Base-by-base conservation (phyloP, 192 early-diverging fungal species). In the Backusella mclennaniae region DNA sequence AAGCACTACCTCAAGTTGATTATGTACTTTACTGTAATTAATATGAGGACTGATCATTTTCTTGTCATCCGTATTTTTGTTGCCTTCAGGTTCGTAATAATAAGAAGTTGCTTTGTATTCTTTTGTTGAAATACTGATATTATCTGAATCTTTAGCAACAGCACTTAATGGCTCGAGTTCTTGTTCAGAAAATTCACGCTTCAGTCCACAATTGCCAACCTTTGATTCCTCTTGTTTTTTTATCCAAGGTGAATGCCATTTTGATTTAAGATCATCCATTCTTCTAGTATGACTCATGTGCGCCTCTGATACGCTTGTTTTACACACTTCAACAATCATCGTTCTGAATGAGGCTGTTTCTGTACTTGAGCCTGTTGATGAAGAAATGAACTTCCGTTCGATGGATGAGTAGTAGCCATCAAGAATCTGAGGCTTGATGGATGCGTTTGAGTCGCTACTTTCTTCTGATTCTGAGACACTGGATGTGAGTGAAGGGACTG, bases 11-110 rank as follows among this genome's bases (percentile, higher is more conserved):
- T 53, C 21, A 21, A 53, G 12, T 26, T 39, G 52, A 53, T 33
- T 33, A 33, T 33, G 33, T 63, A 63, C 56, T 29, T 29, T 84
- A 91, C 90, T 84, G 66, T 86, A 75, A 71, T 88, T 88, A 59
- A 90, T 75, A 80, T 91, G 90, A 33, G 86, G 87, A 73, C 77
- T 78, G 9, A 78, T 63, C 52, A 53, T 66, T n/a, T 17, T 41
- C 35, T 33, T 67, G 23, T 23, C 23, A 1, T 42, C 39, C 36
- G 33, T 56, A 63, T 15, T 72, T 11, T 63, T 63, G 56, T 3
- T 63, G n/a, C 1, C 29, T 26, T 23, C 23, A 29, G 56, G 21
- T 6, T 66, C 73, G 66, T 66, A 38, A 39, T 36, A 73, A 14
- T 59, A 74, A 2, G 73, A 74, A 8, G 73, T 29, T 0, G 59